phyloP scores from a whole-genome alignment of 164 flowering plant genomes.

The Vitis rupestris region DNA sequence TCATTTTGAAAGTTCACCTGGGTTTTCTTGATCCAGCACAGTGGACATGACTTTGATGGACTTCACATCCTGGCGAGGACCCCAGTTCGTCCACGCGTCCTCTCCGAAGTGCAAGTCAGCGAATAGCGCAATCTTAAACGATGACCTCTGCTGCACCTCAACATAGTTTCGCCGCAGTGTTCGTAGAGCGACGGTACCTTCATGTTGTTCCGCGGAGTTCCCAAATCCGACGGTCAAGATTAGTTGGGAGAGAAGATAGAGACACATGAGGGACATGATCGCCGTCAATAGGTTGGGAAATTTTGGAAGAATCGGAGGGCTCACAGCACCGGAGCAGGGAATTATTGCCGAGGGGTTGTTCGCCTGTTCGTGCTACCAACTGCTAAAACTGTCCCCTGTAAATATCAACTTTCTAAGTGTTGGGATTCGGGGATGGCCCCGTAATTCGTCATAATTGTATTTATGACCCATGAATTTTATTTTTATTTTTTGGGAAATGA shows the following conservation, averaged over 20 bases:
- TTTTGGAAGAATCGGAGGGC: too few species aligned
- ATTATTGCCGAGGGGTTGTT: too few species aligned
- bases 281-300: too few species aligned
- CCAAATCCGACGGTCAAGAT: constrained; percentile 4
- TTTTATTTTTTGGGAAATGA: too few species aligned
- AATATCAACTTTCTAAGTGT: too few species aligned
- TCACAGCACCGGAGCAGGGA: too few species aligned
- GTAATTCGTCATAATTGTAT: too few species aligned
- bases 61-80: constrained; percentile 65
- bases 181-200: not conserved
- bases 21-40: constrained; percentile 60
- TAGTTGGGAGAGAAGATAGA: constrained; percentile 2
- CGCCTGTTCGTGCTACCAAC: too few species aligned
- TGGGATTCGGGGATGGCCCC: too few species aligned
- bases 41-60: constrained; percentile 64
- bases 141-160: constrained; percentile 25
- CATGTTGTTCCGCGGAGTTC: not conserved
- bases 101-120: constrained; percentile 92
- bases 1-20: constrained; percentile 77
- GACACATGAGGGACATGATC: not conserved
- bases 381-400: too few species aligned
- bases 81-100: constrained; percentile 90
- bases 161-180: constrained; percentile 11
- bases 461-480: too few species aligned
- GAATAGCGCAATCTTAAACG: constrained; percentile 70